phyloP scores from a whole-genome alignment of 1,284 basidiomycete genomes.

The Polyporus tsugae region DNA sequence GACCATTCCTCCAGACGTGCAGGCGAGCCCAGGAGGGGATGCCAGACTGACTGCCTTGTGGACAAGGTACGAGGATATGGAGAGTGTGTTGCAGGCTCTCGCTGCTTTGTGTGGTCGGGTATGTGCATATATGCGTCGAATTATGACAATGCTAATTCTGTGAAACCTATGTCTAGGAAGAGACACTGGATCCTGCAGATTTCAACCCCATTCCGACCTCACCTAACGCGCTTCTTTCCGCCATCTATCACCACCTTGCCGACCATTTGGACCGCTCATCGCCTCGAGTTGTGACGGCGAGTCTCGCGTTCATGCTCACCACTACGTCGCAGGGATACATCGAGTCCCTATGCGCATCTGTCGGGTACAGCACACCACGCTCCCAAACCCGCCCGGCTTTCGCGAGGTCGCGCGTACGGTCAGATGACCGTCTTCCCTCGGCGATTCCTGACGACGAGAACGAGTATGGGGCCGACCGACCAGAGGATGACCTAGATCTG shows the following conservation, averaged over 20 bases:
- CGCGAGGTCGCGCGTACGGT: constrained; percentile 27
- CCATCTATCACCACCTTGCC: constrained; percentile 58
- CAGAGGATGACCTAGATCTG: constrained; percentile 37
- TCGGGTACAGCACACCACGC: constrained; percentile 58
- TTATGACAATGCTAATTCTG: neutral
- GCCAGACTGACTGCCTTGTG: constrained; percentile 56
- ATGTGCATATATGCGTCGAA: constrained; percentile 35
- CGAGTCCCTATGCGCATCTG: constrained; percentile 56
- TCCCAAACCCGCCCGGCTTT: constrained; percentile 16
- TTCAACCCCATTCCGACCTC: constrained; percentile 49
- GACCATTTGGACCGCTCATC: constrained; percentile 61
- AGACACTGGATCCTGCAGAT: constrained; percentile 46
- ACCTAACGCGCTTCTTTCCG: constrained; percentile 59
- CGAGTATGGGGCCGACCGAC: constrained; percentile 17
- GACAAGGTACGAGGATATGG: constrained; percentile 58
- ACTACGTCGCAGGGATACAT: constrained; percentile 69
- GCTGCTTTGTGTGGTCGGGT: constrained; percentile 65
- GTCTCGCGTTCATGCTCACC: constrained; percentile 70
- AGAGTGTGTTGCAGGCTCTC: constrained; percentile 59
- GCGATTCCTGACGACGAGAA: constrained; percentile 11
- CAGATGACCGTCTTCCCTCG: neutral
- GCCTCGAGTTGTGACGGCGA: constrained; percentile 52
- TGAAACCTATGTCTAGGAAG: constrained; percentile 45
- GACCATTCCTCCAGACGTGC: constrained; percentile 15
- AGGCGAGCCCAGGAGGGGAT: constrained; percentile 16